Base-by-base conservation (phyloP, 1,139 yeast genomes). In the Geotrichum reessii region DNA sequence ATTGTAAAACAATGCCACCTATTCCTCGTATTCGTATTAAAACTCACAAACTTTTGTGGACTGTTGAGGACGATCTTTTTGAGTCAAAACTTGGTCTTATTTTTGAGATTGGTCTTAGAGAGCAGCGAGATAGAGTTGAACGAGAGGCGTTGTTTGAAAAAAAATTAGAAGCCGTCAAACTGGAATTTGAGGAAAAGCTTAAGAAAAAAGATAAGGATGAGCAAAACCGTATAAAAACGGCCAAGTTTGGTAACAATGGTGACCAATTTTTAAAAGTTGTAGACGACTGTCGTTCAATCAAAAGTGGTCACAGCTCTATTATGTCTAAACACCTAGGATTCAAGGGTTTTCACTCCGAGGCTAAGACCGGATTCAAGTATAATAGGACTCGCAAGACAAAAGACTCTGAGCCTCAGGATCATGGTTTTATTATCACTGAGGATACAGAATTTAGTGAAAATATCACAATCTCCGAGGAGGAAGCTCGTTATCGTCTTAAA, bases 41-140 rank as follows among this genome's bases (percentile, higher is more conserved):
- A 55, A 73, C 91, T 0, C 74, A 77, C 8, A 74, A 75, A 33
- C 65, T 88, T 4, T 66, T 78, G 1, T 74, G 85, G 55, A 68
- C 74, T 11, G 75, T 85, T 72, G 90, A 84, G 60, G 97, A 91
- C 72, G 97, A 91, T 72, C 90, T 95, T 3, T 90, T 92, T 70
- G 98, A 92, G 71, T 74, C 86, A 1, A 86, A 89, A 64, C 73
- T 92, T 59, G 82, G 82, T 49, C 80, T 87, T 80, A 84, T 88
- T 24, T 88, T 82, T 71, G 92, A 87, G 67, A 78, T 89, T 33
- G 97, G 97, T 1, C 64, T 79, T 53, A 73, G 81, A 4, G 97
- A 90, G 67, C 96, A 87, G 67, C 75, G 81, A 60, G 77, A 80
- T 59, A 75, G 97, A 57, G 61, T 81, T 50, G 91, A 85, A 52